These are phyloP conservation scores for Cyclostephanos invisitatus DNA, from an alignment of 108 stramenopile genomes.

Conservation along the genomic window DNA sequence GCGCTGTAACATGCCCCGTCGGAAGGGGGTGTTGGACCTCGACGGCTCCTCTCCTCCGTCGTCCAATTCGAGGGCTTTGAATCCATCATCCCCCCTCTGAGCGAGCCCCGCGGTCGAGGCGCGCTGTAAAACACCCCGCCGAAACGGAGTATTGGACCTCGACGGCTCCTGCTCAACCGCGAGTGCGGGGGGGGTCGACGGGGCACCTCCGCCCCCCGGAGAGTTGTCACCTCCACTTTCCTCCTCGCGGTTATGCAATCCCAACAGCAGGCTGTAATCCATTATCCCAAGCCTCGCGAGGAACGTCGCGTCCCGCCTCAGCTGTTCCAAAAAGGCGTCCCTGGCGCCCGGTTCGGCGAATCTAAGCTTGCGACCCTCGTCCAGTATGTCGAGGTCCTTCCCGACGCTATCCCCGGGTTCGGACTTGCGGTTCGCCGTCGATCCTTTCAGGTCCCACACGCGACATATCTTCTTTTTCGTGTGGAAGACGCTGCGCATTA, in stretches of 20 bases:
- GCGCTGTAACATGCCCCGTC: constrained; percentile 38
- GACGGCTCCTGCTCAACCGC: constrained; percentile 17
- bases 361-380: constrained; percentile 50
- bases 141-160: constrained; percentile 44
- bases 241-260: constrained; percentile 54
- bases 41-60: constrained; percentile 15
- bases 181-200: not conserved
- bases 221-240: not conserved
- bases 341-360: constrained; percentile 45
- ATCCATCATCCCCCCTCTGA: constrained; percentile 19
- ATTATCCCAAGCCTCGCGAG: constrained; percentile 71
- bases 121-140: constrained; percentile 36
- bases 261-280: constrained; percentile 85
- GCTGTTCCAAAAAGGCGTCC: constrained; percentile 50
- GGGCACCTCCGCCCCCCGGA: not conserved
- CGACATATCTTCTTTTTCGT: constrained; percentile 58
- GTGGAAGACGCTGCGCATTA: constrained; percentile 70
- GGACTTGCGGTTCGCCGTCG: constrained; percentile 44
- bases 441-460: constrained; percentile 84
- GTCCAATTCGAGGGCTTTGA: constrained; percentile 16
- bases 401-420: constrained; percentile 49
- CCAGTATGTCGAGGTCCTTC: constrained; percentile 61
- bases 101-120: constrained; percentile 12
- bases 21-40: constrained; percentile 42
- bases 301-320: constrained; percentile 63